Percentiles rank a stretch among this genome's conserved stretches.
Evolutionary conservation across 1,284 basidiomycete species (phyloP).

Genomic region (Somion occarium): DNA sequence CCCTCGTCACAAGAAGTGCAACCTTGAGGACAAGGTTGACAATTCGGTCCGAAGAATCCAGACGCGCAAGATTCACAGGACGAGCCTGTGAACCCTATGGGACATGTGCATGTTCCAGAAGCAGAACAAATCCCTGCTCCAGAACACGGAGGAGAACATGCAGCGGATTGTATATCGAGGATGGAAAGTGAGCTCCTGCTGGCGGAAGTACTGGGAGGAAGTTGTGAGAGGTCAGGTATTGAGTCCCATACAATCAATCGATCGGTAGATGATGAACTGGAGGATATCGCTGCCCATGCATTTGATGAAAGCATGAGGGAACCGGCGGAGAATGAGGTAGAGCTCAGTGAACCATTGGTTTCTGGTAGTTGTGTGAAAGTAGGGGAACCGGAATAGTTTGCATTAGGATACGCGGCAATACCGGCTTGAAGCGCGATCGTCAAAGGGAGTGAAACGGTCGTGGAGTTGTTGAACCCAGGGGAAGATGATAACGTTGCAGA

Average conservation of each 20-base stretch:
- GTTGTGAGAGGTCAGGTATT: conserved; percentile 68
- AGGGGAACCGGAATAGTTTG: conserved; percentile 59
- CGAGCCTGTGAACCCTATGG: conserved; percentile 66
- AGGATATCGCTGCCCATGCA: conserved; percentile 60
- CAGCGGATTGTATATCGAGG: conserved; percentile 60
- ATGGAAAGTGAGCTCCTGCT: conserved; percentile 43
- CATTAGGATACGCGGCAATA: conserved; percentile 51
- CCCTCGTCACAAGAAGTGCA: conserved; percentile 74
- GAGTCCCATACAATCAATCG: conserved; percentile 72
- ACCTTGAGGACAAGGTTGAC: conserved; percentile 60
- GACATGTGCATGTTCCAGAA: conserved; percentile 65
- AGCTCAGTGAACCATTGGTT: conserved; percentile 34
- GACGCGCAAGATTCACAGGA: conserved; percentile 72
- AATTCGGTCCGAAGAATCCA: conserved; percentile 70
- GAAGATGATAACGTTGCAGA: conserved; percentile 54
- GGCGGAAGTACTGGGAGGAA: conserved; percentile 39
- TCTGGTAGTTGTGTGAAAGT: conserved; percentile 54
- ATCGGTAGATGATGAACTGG: conserved; percentile 37
- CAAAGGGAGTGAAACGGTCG: conserved; percentile 53
- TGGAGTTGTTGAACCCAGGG: conserved; percentile 53
- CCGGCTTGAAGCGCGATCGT: conserved; percentile 63
- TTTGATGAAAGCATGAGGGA: conserved; percentile 62
- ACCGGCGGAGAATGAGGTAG: conserved; percentile 46
- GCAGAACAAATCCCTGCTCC: conserved; percentile 64
- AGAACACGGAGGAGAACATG: conserved; percentile 70